Evolutionary conservation across 2,329 filamentous ascomycete genomes (phyloP), one percentile per base, ranked within the genome.

Genomic region (Claviceps pusilla): DNA sequence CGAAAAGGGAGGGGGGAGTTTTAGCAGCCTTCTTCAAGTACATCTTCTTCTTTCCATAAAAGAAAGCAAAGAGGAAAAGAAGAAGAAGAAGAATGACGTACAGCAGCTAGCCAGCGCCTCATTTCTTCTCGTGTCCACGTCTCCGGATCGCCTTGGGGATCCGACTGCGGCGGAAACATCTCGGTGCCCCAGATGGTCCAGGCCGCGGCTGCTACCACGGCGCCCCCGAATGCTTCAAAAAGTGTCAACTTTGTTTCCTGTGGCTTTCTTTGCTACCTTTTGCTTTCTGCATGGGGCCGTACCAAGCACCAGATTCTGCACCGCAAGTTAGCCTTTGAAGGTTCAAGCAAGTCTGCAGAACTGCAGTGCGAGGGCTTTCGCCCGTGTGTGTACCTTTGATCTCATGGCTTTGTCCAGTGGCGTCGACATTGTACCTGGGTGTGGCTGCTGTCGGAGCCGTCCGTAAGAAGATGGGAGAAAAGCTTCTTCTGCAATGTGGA

Each of bases 171-270:
- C 0, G 90, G 90, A 63, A 96, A 95, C 63, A 96, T 78, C 58
- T 91, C 88, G 53, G 80, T 77, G 55, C 89, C 89, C 83, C 86
- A 94, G 62, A 96, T 91, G 19, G 80, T 79, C 84, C 86, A 95
- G 46, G 80, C 82, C 16, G 89, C 86, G 2, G 86, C 89, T 2
- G 86, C 88, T 7, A 87, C 86, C 14, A 96, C 79, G 52, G 94
- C 77, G 10, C 86, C 87, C 4, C 86, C 83, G 65, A 96, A 96
- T 19, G 83, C 87, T 83, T 50, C 6, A 14, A 33, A 24, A n/a
- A 19, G 9, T 41, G 51, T 52, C 51, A 52, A 47, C 33, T 39
- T 39, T 24, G 43, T 39, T 28, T 48, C 19, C 19, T 19, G 19
- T 3, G 14, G 19, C 19, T 10, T 11, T 48, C 10, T 35, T 48